Base-by-base conservation (phyloP, 768 basidiomycete genomes). In the Trametes gibbosa region DNA sequence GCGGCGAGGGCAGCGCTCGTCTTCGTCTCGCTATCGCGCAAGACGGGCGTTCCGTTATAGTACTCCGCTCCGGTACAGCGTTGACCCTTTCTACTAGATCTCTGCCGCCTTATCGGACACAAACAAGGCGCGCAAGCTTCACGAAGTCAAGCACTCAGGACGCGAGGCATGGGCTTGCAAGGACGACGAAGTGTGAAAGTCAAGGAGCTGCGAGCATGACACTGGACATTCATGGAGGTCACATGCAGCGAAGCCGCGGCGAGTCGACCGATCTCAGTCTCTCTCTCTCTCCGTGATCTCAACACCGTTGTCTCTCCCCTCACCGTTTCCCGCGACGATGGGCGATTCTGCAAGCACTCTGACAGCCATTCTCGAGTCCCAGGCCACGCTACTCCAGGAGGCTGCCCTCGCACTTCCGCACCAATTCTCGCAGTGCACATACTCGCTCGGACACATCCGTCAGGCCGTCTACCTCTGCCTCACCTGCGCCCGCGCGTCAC, bases 391-490 rank as follows among this genome's bases (percentile, higher is more conserved):
- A 23, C 57, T 76, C 35, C 66, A 73, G 52, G 75, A 76, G 53
- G 78, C 78, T 10, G 69, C 78, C 7, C 66, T 72, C 43, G 77
- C 78, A 0, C 72, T 79, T 32, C 78, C 78, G 5, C 75, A 76
- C 65, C 66, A 68, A 14, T 79, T 79, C 69, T 72, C 74, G 24
- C 72, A 74, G 23, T 80, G 78, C 66, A 77, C 77, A 5, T 72
- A 77, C 58, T 42, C 66, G 49, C 68, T 70, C 9, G 77, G 78
- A 0, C 68, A 69, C 63, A 72, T 67, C 61, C 84, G 86, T 56
- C 92, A 95, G 72, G 85, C 90, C 0, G 84, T 93, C 10, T 90
- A 93, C 70, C 84, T 92, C 53, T 95, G 92, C 68, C 72, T 85
- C 9, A 86, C 89, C 1, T 95, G 92, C 69, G 77, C 81, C 23